Conservation (phyloP, 78 protist genomes). For the Protostelium mycophagum region DNA sequence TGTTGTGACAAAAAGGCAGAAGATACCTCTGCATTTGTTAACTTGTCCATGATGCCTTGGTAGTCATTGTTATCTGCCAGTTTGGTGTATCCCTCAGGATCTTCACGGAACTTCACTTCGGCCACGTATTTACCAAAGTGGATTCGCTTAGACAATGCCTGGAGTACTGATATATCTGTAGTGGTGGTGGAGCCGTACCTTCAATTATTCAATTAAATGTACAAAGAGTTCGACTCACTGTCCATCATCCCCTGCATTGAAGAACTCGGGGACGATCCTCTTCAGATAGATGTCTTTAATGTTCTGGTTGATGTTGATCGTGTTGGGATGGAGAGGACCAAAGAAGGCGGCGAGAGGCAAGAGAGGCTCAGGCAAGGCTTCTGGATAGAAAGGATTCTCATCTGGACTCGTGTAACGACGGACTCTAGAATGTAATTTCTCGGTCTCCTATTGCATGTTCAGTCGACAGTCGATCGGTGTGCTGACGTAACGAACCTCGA, state of each 20-base stretch:
- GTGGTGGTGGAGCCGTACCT: not conserved
- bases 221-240: not conserved
- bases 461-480: too few species aligned
- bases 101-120: not conserved
- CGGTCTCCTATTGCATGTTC: not conserved
- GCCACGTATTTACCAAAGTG: not conserved
- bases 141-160: not conserved
- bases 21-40: not conserved
- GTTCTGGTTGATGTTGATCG: not conserved
- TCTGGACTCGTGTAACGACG: not conserved
- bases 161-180: not conserved
- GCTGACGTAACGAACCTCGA: too few species aligned
- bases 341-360: not conserved
- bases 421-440: not conserved
- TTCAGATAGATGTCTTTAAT: not conserved
- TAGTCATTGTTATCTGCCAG: not conserved
- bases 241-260: not conserved
- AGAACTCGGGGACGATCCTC: not conserved
- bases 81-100: not conserved
- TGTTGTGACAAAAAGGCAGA: too few species aligned
- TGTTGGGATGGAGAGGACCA: not conserved
- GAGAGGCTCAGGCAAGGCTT: not conserved
- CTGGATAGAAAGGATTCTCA: not conserved
- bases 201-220: too few species aligned
- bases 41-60: not conserved